Base-by-base conservation (phyloP, 164 flowering plant genomes). In the Hamamelis virginiana region DNA sequence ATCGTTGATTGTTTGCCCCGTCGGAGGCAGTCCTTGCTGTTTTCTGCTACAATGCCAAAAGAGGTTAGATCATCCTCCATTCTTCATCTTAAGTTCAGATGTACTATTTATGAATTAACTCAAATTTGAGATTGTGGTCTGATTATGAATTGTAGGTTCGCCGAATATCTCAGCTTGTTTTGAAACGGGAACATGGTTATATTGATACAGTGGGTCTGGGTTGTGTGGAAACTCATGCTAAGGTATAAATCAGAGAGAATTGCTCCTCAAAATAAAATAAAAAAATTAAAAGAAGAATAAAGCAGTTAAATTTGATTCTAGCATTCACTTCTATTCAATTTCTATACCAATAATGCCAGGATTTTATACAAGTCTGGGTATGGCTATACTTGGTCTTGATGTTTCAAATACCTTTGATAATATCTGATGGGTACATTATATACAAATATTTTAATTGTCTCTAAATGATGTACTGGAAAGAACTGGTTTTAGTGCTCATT, bases 1-100 rank as follows among this genome's bases (percentile, higher is more conserved):
- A 81, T 96, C 59, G 91, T 88, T 76, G 99, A 96, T 78, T 90
- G 98, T 79, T 77, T 96, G 76, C 98, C 99, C 52, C 95, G 98
- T 27, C 83, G 77, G 69, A 86, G 97, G 76, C 99, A 96, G 69
- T 87, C 99, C 56, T 72, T 96, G 75, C 77, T 96, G 26, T 86
- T 93, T 76, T 88, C 99, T 80, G 95, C 97, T 57, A 89, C 97
- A 55, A 67, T 93, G 21, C 97, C 98, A 5, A 93, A 87, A 71
- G 99, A 96, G 97, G 98, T 93, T 44, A 56, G 21, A n/a, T 69
- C 62, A 4, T 63, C 66, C 21, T 22, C 22, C 19, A 51, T 58
- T 23, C 64, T 56, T 15, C 10, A 44, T 51, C 68, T 28, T 43
- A 46, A 26, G 22, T 50, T 62, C n/a, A 62, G 4, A 3, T 28